Base-by-base conservation (phyloP, 2,329 filamentous ascomycete genomes). In the Moelleriella libera region DNA sequence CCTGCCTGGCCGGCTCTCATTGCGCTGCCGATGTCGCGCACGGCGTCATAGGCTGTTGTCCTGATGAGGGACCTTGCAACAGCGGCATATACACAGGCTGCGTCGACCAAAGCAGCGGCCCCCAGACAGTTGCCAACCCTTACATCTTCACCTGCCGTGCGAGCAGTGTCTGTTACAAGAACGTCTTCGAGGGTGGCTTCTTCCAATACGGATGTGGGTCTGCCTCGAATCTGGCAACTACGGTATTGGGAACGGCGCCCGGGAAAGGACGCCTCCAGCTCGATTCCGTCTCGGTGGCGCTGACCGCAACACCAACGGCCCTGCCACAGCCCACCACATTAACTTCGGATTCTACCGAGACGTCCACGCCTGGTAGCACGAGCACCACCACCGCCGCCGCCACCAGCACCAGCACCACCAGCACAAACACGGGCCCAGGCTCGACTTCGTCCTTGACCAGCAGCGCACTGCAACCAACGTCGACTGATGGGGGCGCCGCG, bases 1-100 rank as follows among this genome's bases (percentile, higher is more conserved):
- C 76, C 39, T 80, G 76, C 56, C 69, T 67, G 30, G 66, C 69
- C 0, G 76, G 75, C 34, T 78, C 75, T 39, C 74, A 80, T 58
- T 80, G 76, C 56, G 76, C 75, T 29, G 61, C 75, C 42, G 75
- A 78, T 51, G 59, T 64, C 21, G 61, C 64, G 14, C 65, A 71
- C 48, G 65, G 67, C 30, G 69, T 69, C n/a, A 63, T 78, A 32
- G 75, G 75, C 44, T 78, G 75, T 56, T 80, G 76, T 55, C 75
- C 76, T 1, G 66, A 79, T 53, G 58, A 59, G 11, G 68, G 62
- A 3, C 55, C 67, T 6, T 80, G 76, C 58, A 73, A 71, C 1
- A 63, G 66, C 4, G 76, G 76, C 47, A 69, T 80, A 40, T 80
- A 70, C 57, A 80, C 76, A 2, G 68, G 66, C 40, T 80, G 76